Evolutionary conservation across 2,329 filamentous ascomycete genomes (phyloP), one percentile per base, ranked within the genome.

Genomic region (Calonectria leucothoes): DNA sequence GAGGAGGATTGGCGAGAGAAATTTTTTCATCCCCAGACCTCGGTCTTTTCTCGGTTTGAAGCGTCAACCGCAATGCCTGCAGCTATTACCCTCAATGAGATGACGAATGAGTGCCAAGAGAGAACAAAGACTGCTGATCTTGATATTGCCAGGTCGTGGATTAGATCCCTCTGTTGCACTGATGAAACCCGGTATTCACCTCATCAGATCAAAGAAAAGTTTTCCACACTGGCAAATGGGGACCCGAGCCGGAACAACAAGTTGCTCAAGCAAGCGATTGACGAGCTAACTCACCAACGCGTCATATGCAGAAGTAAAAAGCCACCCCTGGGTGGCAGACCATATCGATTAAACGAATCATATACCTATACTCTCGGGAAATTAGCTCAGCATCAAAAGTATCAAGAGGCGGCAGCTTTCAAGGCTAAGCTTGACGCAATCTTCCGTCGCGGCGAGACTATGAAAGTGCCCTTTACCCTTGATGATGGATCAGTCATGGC

Each of bases 401-500:
- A 90, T 69, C 83, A 87, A 66, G 88, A 91, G 66, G 93, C 93
- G 0, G 87, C 87, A 1, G 81, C 84, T 2, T 91, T 91, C 85
- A 94, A 95, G 82, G 80, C 84, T 6, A 84, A 85, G 66, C 87
- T 94, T 33, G 93, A 95, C 78, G 80, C 80, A 10, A 83, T 85
- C 6, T 93, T 94, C 78, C 76, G 85, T 72, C 71, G 86, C 78
- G 73, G 79, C 0, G 78, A 84, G 65, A 57, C 82, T 77, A 82
- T 91, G 51, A 82, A 82, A 1, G 82, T 94, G 8, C 88, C 90
- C 0, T 91, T 90, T 70, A 83, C 88, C 29, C 89, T 92, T 17
- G 87, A 89, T 37, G 92, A 95, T 75, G 93, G 93, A 31, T 88
- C 91, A 35, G 88, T 93, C 71, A 90, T 95, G 87, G 93, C 91